phyloP scores from a whole-genome alignment of 2,329 filamentous ascomycete genomes.

The Venturia pyrina region DNA sequence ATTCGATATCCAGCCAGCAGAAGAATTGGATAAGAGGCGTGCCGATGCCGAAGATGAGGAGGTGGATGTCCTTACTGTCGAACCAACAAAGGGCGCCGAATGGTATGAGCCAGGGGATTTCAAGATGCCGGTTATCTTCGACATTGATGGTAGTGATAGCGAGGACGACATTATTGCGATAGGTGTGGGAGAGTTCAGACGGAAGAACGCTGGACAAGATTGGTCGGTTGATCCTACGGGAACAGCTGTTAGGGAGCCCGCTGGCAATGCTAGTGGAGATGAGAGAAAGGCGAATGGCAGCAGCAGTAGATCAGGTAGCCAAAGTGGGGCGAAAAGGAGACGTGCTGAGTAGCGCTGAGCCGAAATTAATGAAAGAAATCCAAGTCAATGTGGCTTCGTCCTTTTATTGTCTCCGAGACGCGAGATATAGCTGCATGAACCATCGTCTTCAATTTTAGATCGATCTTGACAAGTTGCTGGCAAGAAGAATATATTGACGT shows the following conservation, averaged over 20 bases:
- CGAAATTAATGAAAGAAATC: no score
- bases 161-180: slow-evolving; percentile 73
- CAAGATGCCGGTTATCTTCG: slow-evolving; percentile 84
- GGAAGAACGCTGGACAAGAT: slow-evolving; percentile 60
- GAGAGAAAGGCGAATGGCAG: slow-evolving; percentile 6
- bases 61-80: slow-evolving; percentile 73
- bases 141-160: slow-evolving; percentile 87
- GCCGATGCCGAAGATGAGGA: slow-evolving; percentile 89
- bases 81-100: slow-evolving; percentile 38
- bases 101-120: slow-evolving; percentile 54
- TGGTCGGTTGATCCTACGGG: slow-evolving; percentile 7
- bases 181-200: slow-evolving; percentile 71
- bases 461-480: no score
- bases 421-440: no score
- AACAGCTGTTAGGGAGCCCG: not conserved
- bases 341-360: not conserved
- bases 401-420: no score
- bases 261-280: slow-evolving; percentile 6
- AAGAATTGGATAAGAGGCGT: slow-evolving; percentile 84
- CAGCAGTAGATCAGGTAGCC: not conserved
- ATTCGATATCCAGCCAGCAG: slow-evolving; percentile 92
- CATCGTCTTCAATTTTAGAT: no score
- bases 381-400: not conserved
- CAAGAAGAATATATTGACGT: no score
- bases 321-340: not conserved